Conservation (phyloP, 805 yeast genomes). For the Myxozyma melibiosi region DNA sequence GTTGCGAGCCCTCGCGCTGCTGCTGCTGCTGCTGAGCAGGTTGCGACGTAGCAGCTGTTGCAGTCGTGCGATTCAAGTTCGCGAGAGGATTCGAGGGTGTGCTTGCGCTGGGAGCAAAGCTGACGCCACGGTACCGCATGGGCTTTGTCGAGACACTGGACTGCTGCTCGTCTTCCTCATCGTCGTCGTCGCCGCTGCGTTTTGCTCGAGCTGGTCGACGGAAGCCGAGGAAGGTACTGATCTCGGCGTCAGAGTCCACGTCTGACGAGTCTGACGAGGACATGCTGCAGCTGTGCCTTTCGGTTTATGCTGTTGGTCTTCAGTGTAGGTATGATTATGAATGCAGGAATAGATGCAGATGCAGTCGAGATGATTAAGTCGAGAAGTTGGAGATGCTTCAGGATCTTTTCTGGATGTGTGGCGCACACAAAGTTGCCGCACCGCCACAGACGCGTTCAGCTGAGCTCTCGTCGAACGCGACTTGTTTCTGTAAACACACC, state of each 20-base stretch:
- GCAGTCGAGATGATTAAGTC: too few relatives aligned
- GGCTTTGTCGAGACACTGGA: slow-evolving; percentile 3
- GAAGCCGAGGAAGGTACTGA: slow-evolving; percentile 8
- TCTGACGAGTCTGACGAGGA: slow-evolving; percentile 20
- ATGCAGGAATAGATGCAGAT: too few relatives aligned
- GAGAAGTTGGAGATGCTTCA: too few relatives aligned
- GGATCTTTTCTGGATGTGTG: too few relatives aligned
- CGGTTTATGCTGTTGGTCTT: not conserved
- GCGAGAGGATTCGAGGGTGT: slow-evolving; percentile 20
- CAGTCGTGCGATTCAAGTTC: not conserved
- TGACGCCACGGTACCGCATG: slow-evolving; percentile 29
- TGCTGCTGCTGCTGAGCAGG: not conserved
- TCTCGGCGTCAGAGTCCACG: slow-evolving; percentile 22
- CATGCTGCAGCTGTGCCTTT: slow-evolving; percentile 3
- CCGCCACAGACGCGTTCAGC: too few relatives aligned
- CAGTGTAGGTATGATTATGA: too few relatives aligned
- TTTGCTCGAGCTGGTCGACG: not conserved
- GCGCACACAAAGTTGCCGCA: too few relatives aligned
- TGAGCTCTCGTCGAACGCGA: too few relatives aligned
- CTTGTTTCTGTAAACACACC: too few relatives aligned
- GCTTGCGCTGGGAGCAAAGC: slow-evolving; percentile 22
- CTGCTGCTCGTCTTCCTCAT: slow-evolving; percentile 12
- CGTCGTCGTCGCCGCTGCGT: slow-evolving; percentile 7
- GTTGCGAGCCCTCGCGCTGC: not conserved
- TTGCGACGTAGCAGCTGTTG: not conserved